Evolutionary conservation across 345 rosid species (phyloP).

Genomic region (Carallia brachiata): DNA sequence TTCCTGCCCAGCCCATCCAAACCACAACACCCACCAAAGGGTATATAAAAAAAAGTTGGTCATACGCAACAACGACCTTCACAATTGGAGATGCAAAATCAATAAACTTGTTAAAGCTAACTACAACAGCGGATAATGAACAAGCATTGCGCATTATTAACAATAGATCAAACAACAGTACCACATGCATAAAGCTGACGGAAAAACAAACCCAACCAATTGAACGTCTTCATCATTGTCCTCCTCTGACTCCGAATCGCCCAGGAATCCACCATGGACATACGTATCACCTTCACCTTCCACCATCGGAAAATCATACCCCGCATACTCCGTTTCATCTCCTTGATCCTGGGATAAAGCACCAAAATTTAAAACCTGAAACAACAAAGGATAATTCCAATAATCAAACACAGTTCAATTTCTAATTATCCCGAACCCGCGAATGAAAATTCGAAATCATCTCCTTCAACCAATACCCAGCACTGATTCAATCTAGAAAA

Average conservation of each 20-base stretch:
- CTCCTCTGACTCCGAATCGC: constrained; percentile 48
- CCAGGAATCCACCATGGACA: constrained; percentile 45
- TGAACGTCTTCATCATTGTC: constrained; percentile 44
- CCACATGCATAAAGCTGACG: background rate
- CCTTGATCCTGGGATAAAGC: constrained; percentile 26
- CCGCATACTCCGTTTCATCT: constrained; percentile 32
- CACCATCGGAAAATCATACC: constrained; percentile 42
- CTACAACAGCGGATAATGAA: background rate
- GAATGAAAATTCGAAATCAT: too few species aligned
- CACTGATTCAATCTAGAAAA: too few species aligned
- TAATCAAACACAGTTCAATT: too few species aligned
- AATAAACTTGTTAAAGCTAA: background rate
- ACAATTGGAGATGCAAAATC: background rate
- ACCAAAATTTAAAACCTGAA: constrained; percentile 11
- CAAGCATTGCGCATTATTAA: background rate
- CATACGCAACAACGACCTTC: background rate
- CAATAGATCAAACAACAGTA: background rate
- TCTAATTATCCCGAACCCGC: too few species aligned
- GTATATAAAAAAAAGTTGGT: background rate
- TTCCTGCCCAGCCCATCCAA: constrained; percentile 26
- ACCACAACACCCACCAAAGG: background rate
- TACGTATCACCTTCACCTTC: constrained; percentile 46
- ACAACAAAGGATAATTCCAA: background rate
- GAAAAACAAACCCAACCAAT: constrained; percentile 31
- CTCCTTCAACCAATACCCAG: too few species aligned